Conservation (phyloP, 768 basidiomycete species). For the Amanita thiersii region DNA sequence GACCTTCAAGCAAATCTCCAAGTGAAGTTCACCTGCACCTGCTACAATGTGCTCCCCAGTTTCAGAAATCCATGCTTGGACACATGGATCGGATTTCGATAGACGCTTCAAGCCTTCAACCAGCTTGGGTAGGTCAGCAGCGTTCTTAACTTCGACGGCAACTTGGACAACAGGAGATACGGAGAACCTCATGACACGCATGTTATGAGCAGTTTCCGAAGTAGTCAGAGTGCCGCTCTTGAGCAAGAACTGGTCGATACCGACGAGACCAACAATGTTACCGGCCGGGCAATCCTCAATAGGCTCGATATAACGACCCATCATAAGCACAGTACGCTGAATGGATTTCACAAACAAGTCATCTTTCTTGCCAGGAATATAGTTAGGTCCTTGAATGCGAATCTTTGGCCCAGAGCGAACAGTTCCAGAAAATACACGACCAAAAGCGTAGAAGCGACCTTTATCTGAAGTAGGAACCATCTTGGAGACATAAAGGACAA, state of each 20-base stretch:
- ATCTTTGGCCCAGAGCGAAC: constrained; percentile 96
- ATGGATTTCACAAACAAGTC: constrained; percentile 97
- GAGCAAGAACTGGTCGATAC: constrained; percentile 99
- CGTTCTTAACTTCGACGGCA: constrained; percentile 99
- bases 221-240: constrained; percentile 98
- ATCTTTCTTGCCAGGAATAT: constrained; percentile 96
- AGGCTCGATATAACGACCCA: constrained; percentile 98
- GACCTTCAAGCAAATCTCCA: constrained; percentile 99
- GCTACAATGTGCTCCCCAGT: constrained; percentile 98
- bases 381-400: constrained; percentile 99
- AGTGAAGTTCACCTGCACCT: constrained; percentile 97
- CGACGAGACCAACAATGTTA: constrained; percentile 98
- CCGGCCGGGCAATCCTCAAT: constrained; percentile 99
- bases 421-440: constrained; percentile 99
- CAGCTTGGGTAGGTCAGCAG: constrained; percentile 96
- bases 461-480: constrained; percentile 99
- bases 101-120: constrained; percentile 99
- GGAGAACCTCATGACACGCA: constrained; percentile 99
- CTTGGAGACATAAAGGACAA: constrained; percentile 98
- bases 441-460: constrained; percentile 99
- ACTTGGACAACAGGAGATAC: constrained; percentile 99
- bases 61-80: constrained; percentile 88
- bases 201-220: constrained; percentile 99
- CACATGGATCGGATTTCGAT: constrained; percentile 99
- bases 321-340: constrained; percentile 99